A percentile compares a stretch with the other conserved stretches of the same genome.
Conservation (phyloP, 1,139 yeast species). For the Suhomyces ambrosiae region DNA sequence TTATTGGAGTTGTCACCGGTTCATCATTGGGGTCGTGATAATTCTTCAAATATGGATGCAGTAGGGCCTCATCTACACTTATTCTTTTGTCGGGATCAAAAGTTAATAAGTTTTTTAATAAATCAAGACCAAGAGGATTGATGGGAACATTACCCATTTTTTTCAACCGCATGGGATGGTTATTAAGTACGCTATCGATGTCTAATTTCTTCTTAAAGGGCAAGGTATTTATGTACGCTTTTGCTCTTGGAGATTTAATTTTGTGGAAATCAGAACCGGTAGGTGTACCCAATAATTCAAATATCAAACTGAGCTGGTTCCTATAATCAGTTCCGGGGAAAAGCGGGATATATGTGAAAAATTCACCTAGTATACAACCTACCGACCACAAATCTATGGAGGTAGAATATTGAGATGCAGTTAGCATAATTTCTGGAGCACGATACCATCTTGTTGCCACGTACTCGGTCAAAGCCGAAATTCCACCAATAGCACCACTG, state of each 20-base stretch:
- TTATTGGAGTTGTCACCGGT: constrained; percentile 49
- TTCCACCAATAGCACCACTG: constrained; percentile 29
- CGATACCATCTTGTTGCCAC: constrained; percentile 83
- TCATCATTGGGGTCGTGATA: constrained; percentile 77
- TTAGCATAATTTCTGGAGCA: constrained; percentile 77
- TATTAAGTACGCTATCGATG: constrained; percentile 14
- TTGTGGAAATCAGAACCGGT: constrained; percentile 54
- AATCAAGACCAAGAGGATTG: constrained; percentile 64
- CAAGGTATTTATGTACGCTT: constrained; percentile 58
- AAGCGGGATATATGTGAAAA: constrained; percentile 60
- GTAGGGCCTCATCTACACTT: constrained; percentile 63
- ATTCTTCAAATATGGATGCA: constrained; percentile 63
- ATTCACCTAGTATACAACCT: constrained; percentile 74
- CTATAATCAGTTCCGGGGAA: constrained; percentile 82
- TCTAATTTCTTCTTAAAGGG: constrained; percentile 37
- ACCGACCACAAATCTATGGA: constrained; percentile 81
- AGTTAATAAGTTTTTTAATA: constrained; percentile 57
- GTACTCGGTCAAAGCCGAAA: constrained; percentile 62
- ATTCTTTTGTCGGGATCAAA: constrained; percentile 68
- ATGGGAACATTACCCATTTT: constrained; percentile 19
- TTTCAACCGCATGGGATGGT: constrained; percentile 18
- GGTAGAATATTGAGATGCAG: constrained; percentile 67
- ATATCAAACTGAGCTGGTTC: constrained; percentile 62
- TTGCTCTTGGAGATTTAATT: constrained; percentile 63
- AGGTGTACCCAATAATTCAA: constrained; percentile 69